Evolutionary conservation across 345 rosid species (phyloP).

Genomic region (Punica granatum): DNA sequence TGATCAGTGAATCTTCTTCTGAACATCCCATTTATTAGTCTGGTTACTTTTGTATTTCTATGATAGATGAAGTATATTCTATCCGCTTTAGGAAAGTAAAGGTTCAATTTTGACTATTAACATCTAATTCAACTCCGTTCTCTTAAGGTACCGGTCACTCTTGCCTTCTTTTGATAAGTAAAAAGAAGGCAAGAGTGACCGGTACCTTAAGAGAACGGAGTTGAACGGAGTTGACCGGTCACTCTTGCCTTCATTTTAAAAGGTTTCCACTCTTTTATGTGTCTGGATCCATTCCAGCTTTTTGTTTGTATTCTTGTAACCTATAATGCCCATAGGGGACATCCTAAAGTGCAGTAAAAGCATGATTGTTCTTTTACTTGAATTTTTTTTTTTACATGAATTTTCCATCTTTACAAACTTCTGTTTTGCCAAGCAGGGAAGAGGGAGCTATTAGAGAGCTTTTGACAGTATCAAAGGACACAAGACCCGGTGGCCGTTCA

Average conservation of each 20-base stretch:
- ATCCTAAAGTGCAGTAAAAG: not conserved
- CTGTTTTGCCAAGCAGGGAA: slow-evolving; percentile 46
- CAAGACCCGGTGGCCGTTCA: slow-evolving; percentile 61
- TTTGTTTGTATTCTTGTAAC: not conserved
- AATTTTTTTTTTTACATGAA: not conserved
- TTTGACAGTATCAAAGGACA: slow-evolving; percentile 55
- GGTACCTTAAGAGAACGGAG: not conserved
- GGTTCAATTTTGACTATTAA: not conserved
- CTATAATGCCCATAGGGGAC: not conserved
- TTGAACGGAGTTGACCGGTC: no score
- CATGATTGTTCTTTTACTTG: not conserved
- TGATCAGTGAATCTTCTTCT: not conserved
- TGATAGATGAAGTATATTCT: not conserved
- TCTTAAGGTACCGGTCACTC: not conserved
- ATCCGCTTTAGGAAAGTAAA: not conserved
- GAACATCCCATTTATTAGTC: not conserved
- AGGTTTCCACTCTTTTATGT: not conserved
- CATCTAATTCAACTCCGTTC: not conserved
- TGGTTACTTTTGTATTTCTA: not conserved
- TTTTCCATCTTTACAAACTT: no score
- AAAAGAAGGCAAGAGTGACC: no score
- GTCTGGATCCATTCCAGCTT: not conserved
- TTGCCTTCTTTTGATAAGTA: no score
- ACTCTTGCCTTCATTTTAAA: not conserved
- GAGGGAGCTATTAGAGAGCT: slow-evolving; percentile 77